Conservation (phyloP, 2,329 filamentous ascomycete species). For the Diaporthe velutina region DNA sequence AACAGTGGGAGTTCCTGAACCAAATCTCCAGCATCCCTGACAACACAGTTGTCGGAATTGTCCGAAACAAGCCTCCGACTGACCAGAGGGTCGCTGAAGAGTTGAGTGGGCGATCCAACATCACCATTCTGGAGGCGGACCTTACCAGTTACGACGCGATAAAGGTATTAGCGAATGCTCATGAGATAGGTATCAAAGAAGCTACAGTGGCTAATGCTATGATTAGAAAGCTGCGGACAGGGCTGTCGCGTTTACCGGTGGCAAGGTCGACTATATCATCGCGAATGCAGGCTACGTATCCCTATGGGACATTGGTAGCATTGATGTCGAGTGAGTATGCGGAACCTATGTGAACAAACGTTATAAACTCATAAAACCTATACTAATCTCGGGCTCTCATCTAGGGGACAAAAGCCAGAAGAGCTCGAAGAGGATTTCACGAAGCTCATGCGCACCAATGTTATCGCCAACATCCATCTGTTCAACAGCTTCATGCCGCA, state of each 20-base stretch:
- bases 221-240: conserved; percentile 45
- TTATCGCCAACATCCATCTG: conserved; percentile 64
- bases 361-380: neutral
- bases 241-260: conserved; percentile 50
- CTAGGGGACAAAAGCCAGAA: conserved; percentile 48
- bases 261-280: conserved; percentile 64
- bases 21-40: conserved; percentile 56
- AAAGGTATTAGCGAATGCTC: conserved; percentile 46
- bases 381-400: conserved; percentile 17
- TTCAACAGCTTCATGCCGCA: conserved; percentile 67
- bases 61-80: conserved; percentile 59
- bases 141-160: conserved; percentile 55
- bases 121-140: conserved; percentile 61
- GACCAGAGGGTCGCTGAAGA: conserved; percentile 58
- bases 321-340: conserved; percentile 7
- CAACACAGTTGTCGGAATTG: conserved; percentile 62
- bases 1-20: conserved; percentile 63
- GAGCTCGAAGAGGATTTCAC: conserved; percentile 51
- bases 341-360: neutral
- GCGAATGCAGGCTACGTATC: conserved; percentile 58
- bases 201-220: conserved; percentile 37
- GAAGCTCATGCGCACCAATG: conserved; percentile 59
- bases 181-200: neutral
- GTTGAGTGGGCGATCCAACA: conserved; percentile 53
- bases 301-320: no score